Conservation (phyloP, 257 asterid genomes). For the Mentha longifolia region DNA sequence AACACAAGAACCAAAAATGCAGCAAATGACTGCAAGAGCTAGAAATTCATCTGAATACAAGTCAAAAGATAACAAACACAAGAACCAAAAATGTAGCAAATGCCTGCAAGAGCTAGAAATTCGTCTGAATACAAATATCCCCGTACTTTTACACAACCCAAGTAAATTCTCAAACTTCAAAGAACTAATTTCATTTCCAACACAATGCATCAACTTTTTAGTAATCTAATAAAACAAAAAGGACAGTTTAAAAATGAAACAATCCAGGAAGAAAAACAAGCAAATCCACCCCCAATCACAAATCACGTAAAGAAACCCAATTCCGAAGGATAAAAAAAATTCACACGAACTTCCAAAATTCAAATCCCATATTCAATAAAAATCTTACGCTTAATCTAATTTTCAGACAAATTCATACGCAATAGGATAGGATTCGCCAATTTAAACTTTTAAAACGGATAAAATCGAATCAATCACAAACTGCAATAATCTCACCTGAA, state of each 20-base stretch:
- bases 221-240: not conserved
- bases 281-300: not conserved
- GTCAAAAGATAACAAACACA: slow-evolving; percentile 1
- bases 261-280: not conserved
- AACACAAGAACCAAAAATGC: not conserved
- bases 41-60: not conserved
- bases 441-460: not conserved
- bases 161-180: not conserved
- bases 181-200: not conserved
- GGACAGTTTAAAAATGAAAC: not conserved
- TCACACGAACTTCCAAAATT: not conserved
- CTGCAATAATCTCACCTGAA: slow-evolving; percentile 57
- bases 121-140: not conserved
- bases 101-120: slow-evolving; percentile 3
- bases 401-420: not conserved
- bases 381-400: not conserved
- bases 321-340: not conserved
- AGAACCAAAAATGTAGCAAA: not conserved
- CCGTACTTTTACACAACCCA: not conserved
- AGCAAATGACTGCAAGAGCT: slow-evolving; percentile 8
- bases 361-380: slow-evolving; percentile 1
- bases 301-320: not conserved
- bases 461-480: not conserved
- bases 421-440: not conserved
- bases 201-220: not conserved